phyloP scores from a whole-genome alignment of 2,329 filamentous ascomycete species.

The Periconia macrospinosa region DNA sequence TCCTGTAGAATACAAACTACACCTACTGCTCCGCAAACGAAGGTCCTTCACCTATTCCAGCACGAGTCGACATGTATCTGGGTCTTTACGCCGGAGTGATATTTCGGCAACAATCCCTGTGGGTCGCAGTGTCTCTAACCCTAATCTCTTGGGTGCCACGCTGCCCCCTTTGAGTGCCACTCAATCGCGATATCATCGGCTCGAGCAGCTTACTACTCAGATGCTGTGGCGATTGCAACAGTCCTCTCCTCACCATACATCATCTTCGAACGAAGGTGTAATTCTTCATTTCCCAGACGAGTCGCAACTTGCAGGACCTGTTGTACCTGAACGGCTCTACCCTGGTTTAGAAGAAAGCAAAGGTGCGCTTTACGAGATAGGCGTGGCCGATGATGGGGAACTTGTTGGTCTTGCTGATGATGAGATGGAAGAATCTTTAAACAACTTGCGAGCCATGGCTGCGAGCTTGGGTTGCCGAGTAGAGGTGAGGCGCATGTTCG shows the following conservation, averaged over 20 bases:
- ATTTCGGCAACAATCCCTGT: constrained; percentile 30
- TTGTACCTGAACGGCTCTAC: constrained; percentile 57
- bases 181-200: constrained; percentile 76
- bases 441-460: constrained; percentile 86
- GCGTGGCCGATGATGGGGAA: constrained; percentile 90
- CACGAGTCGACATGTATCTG: constrained; percentile 60
- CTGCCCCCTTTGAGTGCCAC: constrained; percentile 49
- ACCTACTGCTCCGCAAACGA: constrained; percentile 79
- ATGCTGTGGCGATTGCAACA: constrained; percentile 93
- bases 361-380: constrained; percentile 94
- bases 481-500: constrained; percentile 77
- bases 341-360: constrained; percentile 89
- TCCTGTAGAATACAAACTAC: constrained; percentile 94
- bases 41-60: constrained; percentile 73
- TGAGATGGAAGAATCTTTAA: constrained; percentile 88
- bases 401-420: constrained; percentile 86
- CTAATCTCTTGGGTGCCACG: constrained; percentile 38
- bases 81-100: constrained; percentile 51
- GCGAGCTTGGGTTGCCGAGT: constrained; percentile 86
- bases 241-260: constrained; percentile 86
- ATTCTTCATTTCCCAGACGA: constrained; percentile 74
- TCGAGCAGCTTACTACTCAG: constrained; percentile 93
- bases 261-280: constrained; percentile 73
- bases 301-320: constrained; percentile 61
- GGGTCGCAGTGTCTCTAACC: constrained; percentile 34